Evolutionary conservation across 345 rosid species (phyloP).

Genomic region (Corchorus olitorius): DNA sequence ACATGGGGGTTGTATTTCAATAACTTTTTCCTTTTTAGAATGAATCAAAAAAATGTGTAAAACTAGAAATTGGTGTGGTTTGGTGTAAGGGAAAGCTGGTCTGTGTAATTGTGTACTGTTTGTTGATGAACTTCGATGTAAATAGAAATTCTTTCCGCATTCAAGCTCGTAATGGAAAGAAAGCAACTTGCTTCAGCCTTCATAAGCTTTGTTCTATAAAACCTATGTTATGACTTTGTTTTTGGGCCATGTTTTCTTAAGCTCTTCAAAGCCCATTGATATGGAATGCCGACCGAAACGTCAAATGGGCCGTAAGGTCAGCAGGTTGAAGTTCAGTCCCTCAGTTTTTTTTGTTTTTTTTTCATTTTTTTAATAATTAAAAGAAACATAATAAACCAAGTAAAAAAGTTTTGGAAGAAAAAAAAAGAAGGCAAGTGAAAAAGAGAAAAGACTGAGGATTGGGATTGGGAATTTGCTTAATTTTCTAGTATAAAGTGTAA

Average conservation of each 20-base stretch:
- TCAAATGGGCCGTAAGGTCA: no score
- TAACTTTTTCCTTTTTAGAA: slow-evolving; percentile 8
- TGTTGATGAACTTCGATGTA: slow-evolving; percentile 36
- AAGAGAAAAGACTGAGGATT: no score
- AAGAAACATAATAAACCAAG: no score
- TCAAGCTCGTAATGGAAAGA: slow-evolving; percentile 6
- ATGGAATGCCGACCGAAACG: no score
- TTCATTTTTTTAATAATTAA: no score
- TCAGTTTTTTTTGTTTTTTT: no score
- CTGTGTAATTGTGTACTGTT: slow-evolving; percentile 26
- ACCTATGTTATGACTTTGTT: background rate
- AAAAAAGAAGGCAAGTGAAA: no score
- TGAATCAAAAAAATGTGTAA: slow-evolving; percentile 13
- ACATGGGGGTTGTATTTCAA: slow-evolving; percentile 21
- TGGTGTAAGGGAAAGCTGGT: slow-evolving; percentile 26
- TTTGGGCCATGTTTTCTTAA: background rate
- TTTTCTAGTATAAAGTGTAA: no score
- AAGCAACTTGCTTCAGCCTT: background rate
- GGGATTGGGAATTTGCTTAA: slow-evolving; percentile 21
- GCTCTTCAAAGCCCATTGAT: background rate
- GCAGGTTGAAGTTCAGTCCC: no score
- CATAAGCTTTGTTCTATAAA: background rate
- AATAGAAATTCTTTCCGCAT: slow-evolving; percentile 41
- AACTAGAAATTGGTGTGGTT: slow-evolving; percentile 29
- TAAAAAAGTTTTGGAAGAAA: no score